Evolutionary conservation across 805 yeast genomes (phyloP), one percentile per base, ranked within the genome.

Genomic region (Komagataella kurtzmanii): DNA sequence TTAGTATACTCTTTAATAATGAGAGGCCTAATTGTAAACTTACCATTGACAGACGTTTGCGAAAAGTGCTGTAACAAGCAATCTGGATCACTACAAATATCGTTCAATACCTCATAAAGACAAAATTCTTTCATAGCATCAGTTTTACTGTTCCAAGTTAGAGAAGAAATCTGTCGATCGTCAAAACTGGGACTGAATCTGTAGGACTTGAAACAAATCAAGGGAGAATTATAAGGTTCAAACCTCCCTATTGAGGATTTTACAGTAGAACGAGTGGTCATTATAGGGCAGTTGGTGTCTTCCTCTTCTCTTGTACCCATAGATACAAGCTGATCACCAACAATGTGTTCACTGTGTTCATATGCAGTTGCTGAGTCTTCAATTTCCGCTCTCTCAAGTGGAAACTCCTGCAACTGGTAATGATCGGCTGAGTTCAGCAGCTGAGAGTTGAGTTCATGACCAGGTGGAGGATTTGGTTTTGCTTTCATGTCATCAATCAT

Each of bases 181-280:
- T 55, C 56, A 51, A 57, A 58, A 44, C 45, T 43, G 3, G 61
- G 60, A 46, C 53, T 54, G 45, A 56, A 57, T 10, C 53, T 51
- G 50, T 52, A 58, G 19, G 59, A 53, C 46, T 52, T 52, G 47
- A 58, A 49, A 5, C 55, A 53, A 14, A 52, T 46, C 24, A 56
- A 48, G 14, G 49, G 46, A 12, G 59, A 49, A 43, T 46, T 51
- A 50, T 56, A 58, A 45, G 53, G 53, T 49, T 49, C 51, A 46
- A 55, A 54, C 45, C 17, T 51, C 18, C 49, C 45, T 40, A 8
- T 14, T 14, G 3, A 14, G n/a, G 5, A 7, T 2, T 30, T 14
- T 4, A 10, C 40, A 30, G 6, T 30, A 30, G 14, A 30, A 10
- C 14, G 1, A 30, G 40, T 30, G 40, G 12, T 14, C 12, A 8